phyloP scores from a whole-genome alignment of 306 rosid genomes.

The Castanopsis chinensis region DNA sequence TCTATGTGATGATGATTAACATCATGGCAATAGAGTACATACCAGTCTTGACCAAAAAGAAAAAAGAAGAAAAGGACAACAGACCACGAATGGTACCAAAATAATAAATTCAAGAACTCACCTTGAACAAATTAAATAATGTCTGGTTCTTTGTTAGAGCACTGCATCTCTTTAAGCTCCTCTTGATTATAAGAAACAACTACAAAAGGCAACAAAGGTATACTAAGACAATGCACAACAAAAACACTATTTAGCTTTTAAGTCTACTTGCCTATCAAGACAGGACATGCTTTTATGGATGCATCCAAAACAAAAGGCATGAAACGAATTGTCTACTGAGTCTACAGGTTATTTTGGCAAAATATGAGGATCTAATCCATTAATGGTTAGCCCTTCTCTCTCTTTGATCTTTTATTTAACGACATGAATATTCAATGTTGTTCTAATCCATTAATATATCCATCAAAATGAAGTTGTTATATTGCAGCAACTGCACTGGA shows the following conservation, averaged over 20 bases:
- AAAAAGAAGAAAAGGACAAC: neutral
- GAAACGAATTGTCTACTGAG: neutral
- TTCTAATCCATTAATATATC: neutral
- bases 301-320: neutral
- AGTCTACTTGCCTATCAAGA: no score
- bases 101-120: constrained; percentile 28
- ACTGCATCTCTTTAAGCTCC: constrained; percentile 95
- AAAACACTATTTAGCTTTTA: neutral
- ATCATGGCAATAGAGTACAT: neutral
- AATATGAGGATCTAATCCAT: neutral
- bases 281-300: neutral
- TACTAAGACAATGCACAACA: constrained; percentile 17
- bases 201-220: constrained; percentile 36
- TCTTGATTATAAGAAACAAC: constrained; percentile 98
- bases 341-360: neutral
- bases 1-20: neutral
- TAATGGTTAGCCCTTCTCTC: no score
- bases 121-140: constrained; percentile 84
- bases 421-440: neutral
- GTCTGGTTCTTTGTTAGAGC: constrained; percentile 99
- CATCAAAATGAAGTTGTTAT: neutral
- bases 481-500: neutral
- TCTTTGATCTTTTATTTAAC: neutral
- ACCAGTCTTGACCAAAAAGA: neutral
- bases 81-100: constrained; percentile 12